phyloP scores from a whole-genome alignment of 164 flowering plant genomes.

The Kingdonia uniflora region DNA sequence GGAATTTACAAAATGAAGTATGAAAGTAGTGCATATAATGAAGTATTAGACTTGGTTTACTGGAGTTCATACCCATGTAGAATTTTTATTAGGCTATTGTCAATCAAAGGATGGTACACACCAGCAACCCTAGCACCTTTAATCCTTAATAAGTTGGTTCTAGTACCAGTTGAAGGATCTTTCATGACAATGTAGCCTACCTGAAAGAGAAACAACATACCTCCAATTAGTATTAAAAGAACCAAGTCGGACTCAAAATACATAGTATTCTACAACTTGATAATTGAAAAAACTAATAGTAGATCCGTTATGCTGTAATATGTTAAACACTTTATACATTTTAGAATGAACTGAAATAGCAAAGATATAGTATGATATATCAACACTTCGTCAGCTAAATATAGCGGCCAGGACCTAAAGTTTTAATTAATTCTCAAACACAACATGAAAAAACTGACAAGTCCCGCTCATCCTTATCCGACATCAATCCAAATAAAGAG shows the following conservation, averaged over 20 bases:
- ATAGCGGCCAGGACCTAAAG: too few species aligned
- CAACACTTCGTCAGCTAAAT: too few species aligned
- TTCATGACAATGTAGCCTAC: conserved; percentile 91
- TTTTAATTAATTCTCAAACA: too few species aligned
- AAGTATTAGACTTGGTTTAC: background rate
- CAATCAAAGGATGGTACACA: conserved; percentile 74
- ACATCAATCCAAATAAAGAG: conserved; percentile 3
- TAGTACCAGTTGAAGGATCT: conserved; percentile 52
- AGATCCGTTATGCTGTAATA: too few species aligned
- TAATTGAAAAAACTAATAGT: background rate
- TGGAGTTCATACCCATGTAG: conserved; percentile 48
- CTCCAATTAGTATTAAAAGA: background rate
- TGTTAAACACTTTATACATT: too few species aligned
- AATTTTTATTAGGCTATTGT: conserved; percentile 48
- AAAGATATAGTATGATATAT: too few species aligned
- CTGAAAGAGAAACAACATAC: conserved; percentile 25
- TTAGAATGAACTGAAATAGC: too few species aligned
- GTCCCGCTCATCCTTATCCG: background rate
- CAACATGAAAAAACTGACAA: too few species aligned
- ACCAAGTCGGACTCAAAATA: too few species aligned
- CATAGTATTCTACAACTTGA: too few species aligned
- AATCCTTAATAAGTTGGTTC: conserved; percentile 63
- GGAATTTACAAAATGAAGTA: too few species aligned
- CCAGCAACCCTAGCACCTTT: conserved; percentile 66
- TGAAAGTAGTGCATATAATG: too few species aligned